A percentile compares a stretch with the other conserved stretches of the same genome.
phyloP scores from a whole-genome alignment of 257 asterid genomes.

The Forsythia viridissima region DNA sequence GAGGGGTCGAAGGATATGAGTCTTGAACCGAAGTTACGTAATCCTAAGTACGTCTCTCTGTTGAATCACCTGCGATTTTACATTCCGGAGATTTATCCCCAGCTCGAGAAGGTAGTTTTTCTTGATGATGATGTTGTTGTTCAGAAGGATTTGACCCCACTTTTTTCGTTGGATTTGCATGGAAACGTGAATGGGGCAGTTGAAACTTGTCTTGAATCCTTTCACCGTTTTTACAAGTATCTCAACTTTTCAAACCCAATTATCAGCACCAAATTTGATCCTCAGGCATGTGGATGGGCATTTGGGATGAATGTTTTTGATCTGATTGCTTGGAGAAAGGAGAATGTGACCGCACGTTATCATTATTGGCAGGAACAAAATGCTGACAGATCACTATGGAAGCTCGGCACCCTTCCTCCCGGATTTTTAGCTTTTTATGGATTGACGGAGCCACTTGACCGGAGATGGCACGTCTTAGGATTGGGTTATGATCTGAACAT shows the following conservation, averaged over 20 bases:
- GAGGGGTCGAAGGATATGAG: conserved; percentile 26
- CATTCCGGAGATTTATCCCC: conserved; percentile 52
- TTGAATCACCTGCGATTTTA: conserved; percentile 53
- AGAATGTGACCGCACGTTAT: conserved; percentile 9
- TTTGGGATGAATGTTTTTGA: conserved; percentile 28
- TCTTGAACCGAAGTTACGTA: conserved; percentile 34
- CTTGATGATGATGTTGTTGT: conserved; percentile 59
- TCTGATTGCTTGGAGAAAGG: conserved; percentile 23
- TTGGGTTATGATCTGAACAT: conserved; percentile 22
- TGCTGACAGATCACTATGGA: conserved; percentile 17
- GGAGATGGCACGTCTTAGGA: conserved; percentile 34
- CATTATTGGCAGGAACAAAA: conserved; percentile 25
- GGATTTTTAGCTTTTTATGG: conserved; percentile 26
- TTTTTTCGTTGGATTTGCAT: conserved; percentile 23
- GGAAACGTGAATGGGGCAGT: conserved; percentile 33
- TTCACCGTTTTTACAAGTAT: conserved; percentile 21
- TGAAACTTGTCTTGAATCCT: conserved; percentile 26
- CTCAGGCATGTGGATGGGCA: conserved; percentile 31
- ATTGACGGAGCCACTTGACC: conserved; percentile 26
- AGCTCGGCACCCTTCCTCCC: conserved; percentile 23
- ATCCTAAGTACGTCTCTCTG: conserved; percentile 38
- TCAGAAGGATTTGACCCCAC: conserved; percentile 42
- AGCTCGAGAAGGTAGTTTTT: conserved; percentile 53
- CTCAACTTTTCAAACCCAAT: conserved; percentile 23
- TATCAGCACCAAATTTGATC: conserved; percentile 24